These are phyloP conservation scores for Clonostachys chloroleuca DNA, from an alignment of 2,329 filamentous ascomycete genomes.

Conservation along the genomic window DNA sequence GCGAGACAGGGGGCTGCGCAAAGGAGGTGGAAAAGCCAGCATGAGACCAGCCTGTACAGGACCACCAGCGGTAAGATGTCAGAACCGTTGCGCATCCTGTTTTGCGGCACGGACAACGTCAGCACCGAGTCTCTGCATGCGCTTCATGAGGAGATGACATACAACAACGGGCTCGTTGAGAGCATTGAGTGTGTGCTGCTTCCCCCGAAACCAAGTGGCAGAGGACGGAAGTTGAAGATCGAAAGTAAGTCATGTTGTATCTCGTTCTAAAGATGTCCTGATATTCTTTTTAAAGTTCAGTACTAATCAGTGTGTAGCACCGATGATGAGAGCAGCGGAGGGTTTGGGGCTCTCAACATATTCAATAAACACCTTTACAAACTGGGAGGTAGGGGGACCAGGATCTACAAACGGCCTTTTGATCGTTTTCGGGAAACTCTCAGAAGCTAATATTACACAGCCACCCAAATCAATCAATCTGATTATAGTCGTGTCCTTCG, in stretches of 20 bases:
- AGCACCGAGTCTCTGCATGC: constrained; percentile 74
- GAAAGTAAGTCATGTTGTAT: constrained; percentile 44
- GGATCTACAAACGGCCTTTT: neutral
- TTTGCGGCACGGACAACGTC: constrained; percentile 91
- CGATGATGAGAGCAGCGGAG: constrained; percentile 33
- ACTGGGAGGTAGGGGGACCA: constrained; percentile 62
- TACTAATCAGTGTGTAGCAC: too few relatives aligned
- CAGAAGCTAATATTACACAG: constrained; percentile 22
- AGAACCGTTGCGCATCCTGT: constrained; percentile 76
- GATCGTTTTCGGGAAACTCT: neutral
- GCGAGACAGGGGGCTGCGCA: constrained; percentile 4
- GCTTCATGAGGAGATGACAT: constrained; percentile 55
- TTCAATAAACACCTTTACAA: constrained; percentile 75
- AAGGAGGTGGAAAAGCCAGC: neutral
- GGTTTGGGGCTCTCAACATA: constrained; percentile 64
- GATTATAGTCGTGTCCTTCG: constrained; percentile 90
- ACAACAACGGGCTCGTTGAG: constrained; percentile 51
- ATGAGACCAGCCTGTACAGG: constrained; percentile 7
- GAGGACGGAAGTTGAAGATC: constrained; percentile 64
- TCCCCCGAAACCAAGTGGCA: constrained; percentile 72
- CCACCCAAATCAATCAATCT: constrained; percentile 65
- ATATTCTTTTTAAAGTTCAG: too few relatives aligned
- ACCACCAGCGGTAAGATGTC: constrained; percentile 14
- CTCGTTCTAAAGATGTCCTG: too few relatives aligned
- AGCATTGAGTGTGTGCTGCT: constrained; percentile 85